phyloP scores from a whole-genome alignment of 2,329 filamentous ascomycete genomes.

The Fonsecaea pugnacius region DNA sequence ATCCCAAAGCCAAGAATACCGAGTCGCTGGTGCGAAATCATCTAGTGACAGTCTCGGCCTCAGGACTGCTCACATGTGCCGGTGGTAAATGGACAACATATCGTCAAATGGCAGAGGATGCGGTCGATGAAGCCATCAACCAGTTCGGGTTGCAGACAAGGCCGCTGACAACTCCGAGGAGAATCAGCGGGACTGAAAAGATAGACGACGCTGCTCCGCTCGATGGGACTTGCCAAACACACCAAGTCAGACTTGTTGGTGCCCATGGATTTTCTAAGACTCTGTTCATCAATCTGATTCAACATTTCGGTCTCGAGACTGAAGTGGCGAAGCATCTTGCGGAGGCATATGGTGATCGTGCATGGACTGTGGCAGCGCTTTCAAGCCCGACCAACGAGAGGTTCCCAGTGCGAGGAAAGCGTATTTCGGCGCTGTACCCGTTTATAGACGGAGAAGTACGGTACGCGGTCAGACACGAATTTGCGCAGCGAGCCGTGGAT shows the following conservation, averaged over 20 bases:
- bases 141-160: constrained; percentile 35
- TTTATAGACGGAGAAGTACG: constrained; percentile 91
- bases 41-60: constrained; percentile 76
- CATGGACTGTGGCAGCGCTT: constrained; percentile 85
- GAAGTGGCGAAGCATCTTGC: constrained; percentile 89
- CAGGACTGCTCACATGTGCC: constrained; percentile 80
- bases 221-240: constrained; percentile 79
- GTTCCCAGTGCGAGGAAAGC: constrained; percentile 81
- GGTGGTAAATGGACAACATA: constrained; percentile 95
- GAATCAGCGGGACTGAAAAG: constrained; percentile 38
- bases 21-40: constrained; percentile 88
- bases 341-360: constrained; percentile 85
- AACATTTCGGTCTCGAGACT: constrained; percentile 89
- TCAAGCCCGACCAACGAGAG: constrained; percentile 75
- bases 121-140: constrained; percentile 67
- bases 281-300: constrained; percentile 92
- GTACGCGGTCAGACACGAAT: constrained; percentile 86
- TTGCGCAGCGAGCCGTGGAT: constrained; percentile 87
- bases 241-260: constrained; percentile 78
- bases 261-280: constrained; percentile 88
- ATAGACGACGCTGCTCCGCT: constrained; percentile 39
- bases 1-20: constrained; percentile 82
- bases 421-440: constrained; percentile 79
- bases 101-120: constrained; percentile 89
- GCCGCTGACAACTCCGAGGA: constrained; percentile 29